Conservation (phyloP, 2,329 filamentous ascomycete species). For the Erysiphe pulchra region DNA sequence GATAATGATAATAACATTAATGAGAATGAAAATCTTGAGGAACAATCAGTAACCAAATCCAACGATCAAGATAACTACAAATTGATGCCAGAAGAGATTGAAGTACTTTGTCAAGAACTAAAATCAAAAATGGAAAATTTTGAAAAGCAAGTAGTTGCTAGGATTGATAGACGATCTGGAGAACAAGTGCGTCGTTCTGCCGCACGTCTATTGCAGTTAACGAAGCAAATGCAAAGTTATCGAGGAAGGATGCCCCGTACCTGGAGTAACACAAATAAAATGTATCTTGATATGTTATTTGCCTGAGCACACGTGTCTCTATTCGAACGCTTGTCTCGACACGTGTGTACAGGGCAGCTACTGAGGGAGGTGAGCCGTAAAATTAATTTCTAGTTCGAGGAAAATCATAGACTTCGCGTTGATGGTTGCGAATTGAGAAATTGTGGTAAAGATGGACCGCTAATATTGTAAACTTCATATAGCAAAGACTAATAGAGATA, state of each 20-base stretch:
- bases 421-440: no score
- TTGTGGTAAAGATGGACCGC: no score
- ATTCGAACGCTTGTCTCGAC: no score
- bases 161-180: not conserved
- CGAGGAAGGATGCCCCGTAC: not conserved
- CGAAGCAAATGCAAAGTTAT: not conserved
- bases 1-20: not conserved
- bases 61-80: not conserved
- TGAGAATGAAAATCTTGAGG: not conserved
- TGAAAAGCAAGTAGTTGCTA: not conserved
- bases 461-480: no score
- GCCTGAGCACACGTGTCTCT: no score
- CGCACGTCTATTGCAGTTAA: not conserved
- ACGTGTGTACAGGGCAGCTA: no score
- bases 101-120: not conserved
- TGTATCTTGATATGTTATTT: no score
- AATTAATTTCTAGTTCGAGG: no score
- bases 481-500: no score
- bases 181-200: not conserved
- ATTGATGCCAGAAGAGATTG: not conserved
- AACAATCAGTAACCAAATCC: not conserved
- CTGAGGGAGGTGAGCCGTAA: no score
- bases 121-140: not conserved
- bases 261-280: not conserved
- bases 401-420: no score